Base-by-base conservation (phyloP, 345 rosid genomes). In the Turritis glabra region DNA sequence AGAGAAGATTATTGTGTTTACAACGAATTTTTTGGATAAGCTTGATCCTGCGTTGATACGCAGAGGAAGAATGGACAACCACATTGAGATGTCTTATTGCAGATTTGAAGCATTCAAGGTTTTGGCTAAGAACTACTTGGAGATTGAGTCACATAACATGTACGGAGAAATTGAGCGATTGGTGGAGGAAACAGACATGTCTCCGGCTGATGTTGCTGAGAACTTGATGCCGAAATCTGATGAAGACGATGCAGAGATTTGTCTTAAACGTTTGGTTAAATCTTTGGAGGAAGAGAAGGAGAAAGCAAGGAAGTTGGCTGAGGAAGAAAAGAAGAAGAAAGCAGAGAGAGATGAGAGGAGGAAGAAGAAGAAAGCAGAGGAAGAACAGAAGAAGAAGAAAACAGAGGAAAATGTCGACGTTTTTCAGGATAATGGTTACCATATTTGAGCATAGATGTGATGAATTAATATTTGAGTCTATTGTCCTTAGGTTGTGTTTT, bases 191-290 rank as follows among this genome's bases (percentile, higher is more conserved):
- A 72, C 66, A 0, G 41, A 62, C 32, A 66, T 73, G 72, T 74
- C 84, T 13, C 86, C 83, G 0, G 82, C 82, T 14, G 83, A 82
- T 79, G 86, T 82, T 30, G 84, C 77, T 0, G 83, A 79, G 66
- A 77, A 69, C 66, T 41, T 83, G 81, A 81, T 83, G 83, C 80
- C 82, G 0, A 83, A 81, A 50, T 61, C 66, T 46, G 69, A 40
- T 21, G 70, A 73, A 8, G 80, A 70, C 6, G 43, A 65, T 17
- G 78, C 55, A 0, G 76, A 80, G n/a, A 27, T 67, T 53, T 82
- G 84, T 25, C 52, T 84, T 14, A 57, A 65, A 60, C 71, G 64
- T 30, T 40, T 82, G 54, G 71, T 82, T 19, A 54, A 71, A 32
- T 78, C 81, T 8, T 60, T 85, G 17, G 63, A 72, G 70, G 72